Evolutionary conservation across 306 rosid genomes (phyloP).

Genomic region (Hylodesmum podocarpum): DNA sequence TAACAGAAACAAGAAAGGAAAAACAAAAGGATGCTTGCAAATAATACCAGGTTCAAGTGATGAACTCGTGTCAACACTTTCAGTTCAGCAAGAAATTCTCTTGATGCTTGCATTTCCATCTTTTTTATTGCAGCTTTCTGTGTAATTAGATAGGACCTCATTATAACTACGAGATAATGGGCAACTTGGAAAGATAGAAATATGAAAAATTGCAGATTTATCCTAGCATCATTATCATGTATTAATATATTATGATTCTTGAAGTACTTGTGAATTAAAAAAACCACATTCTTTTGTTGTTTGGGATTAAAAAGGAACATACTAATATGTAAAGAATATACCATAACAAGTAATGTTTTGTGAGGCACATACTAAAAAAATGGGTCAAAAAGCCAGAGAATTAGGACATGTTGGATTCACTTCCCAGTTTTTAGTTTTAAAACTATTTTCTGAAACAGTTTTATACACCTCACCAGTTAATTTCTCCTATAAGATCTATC

Average conservation of each 20-base stretch:
- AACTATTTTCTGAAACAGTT: no score
- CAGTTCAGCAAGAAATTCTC: constrained; percentile 80
- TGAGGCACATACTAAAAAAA: background rate
- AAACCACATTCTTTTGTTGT: background rate
- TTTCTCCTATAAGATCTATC: no score
- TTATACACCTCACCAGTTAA: no score
- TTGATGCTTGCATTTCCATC: constrained; percentile 90
- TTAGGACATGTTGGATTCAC: no score
- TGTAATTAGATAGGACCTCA: constrained; percentile 6
- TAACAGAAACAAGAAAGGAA: background rate
- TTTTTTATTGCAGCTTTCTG: constrained; percentile 92
- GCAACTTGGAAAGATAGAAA: background rate
- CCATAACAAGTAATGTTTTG: background rate
- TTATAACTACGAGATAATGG: constrained; percentile 12
- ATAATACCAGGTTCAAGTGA: constrained; percentile 87
- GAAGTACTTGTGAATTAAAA: background rate
- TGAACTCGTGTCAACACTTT: constrained; percentile 83
- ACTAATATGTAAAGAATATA: background rate
- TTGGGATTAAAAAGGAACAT: background rate
- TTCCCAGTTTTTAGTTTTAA: no score
- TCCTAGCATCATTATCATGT: background rate
- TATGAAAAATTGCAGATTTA: background rate
- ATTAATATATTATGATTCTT: background rate
- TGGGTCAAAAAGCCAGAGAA: background rate
- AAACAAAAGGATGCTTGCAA: background rate